A percentile compares a stretch with the other conserved stretches of the same genome.
phyloP scores from a whole-genome alignment of 257 asterid genomes.

The Gardenia jasminoides region DNA sequence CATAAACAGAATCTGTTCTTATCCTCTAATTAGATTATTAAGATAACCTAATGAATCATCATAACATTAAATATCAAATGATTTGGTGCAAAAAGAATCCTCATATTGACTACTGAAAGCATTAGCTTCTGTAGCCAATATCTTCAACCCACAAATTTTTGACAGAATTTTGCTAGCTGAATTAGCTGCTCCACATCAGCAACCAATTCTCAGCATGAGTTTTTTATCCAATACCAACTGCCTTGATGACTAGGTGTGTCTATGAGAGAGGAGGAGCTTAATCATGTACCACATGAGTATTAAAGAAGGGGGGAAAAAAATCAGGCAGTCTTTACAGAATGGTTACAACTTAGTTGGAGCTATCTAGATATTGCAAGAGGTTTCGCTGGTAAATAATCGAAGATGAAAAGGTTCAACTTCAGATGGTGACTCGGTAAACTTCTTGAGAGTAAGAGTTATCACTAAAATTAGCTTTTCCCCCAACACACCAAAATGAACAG shows the following conservation, averaged over 20 bases:
- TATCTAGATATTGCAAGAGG: not conserved
- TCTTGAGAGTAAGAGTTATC: not conserved
- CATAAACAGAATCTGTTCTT: not conserved
- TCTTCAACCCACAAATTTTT: not conserved
- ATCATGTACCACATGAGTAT: too few relatives aligned
- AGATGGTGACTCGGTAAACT: not conserved
- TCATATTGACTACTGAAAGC: not conserved
- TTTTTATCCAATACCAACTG: too few relatives aligned
- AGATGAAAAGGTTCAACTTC: not conserved
- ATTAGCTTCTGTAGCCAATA: not conserved
- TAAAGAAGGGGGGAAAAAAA: too few relatives aligned
- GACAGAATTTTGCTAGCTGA: not conserved
- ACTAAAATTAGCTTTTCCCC: not conserved
- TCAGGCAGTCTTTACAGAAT: too few relatives aligned
- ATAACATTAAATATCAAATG: not conserved
- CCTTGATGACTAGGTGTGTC: too few relatives aligned
- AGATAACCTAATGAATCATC: not conserved
- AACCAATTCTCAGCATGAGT: not conserved
- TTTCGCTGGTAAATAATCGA: not conserved
- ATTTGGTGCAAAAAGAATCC: not conserved
- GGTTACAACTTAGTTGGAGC: too few relatives aligned
- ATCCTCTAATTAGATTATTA: not conserved
- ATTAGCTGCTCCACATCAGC: not conserved
- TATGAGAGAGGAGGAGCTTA: too few relatives aligned
- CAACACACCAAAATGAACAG: too few relatives aligned